A percentile compares a stretch with the other conserved stretches of the same genome.
Conservation (phyloP, 2,329 filamentous ascomycete species). For the Fusarium verrucosum region DNA sequence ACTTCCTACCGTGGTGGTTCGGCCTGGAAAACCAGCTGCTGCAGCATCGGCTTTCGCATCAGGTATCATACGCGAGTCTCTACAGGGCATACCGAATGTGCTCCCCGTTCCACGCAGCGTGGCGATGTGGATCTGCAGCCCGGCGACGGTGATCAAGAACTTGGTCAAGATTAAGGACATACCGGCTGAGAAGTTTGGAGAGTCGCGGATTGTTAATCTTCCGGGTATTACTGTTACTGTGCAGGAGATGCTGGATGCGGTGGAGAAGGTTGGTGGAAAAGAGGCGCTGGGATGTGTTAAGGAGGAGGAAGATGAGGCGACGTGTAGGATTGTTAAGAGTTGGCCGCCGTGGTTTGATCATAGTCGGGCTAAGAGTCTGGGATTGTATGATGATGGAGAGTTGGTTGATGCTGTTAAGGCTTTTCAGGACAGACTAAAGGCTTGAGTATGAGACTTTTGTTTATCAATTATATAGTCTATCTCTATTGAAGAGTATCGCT, state of each 20-base stretch:
- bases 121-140: conserved; percentile 62
- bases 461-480: conserved; percentile 9
- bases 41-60: conserved; percentile 69
- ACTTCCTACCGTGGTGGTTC: conserved; percentile 68
- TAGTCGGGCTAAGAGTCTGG: conserved; percentile 61
- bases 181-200: conserved; percentile 51
- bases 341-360: conserved; percentile 65
- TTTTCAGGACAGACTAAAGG: conserved; percentile 36
- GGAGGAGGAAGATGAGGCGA: conserved; percentile 56
- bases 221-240: conserved; percentile 63
- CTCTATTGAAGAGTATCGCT: background rate
- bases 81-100: conserved; percentile 56
- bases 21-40: conserved; percentile 67
- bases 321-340: conserved; percentile 61
- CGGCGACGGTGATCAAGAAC: conserved; percentile 59
- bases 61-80: conserved; percentile 68
- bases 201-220: conserved; percentile 59
- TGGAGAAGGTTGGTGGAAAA: conserved; percentile 59
- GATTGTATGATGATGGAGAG: conserved; percentile 57
- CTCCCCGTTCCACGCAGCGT: conserved; percentile 59
- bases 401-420: conserved; percentile 48
- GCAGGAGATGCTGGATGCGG: conserved; percentile 62
- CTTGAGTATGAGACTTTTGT: background rate
- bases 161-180: conserved; percentile 57
- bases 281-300: conserved; percentile 56